A percentile compares a stretch with the other conserved stretches of the same genome.
These are phyloP conservation scores for Colletotrichum limetticola DNA, from an alignment of 2,329 filamentous ascomycete species.

Conservation along the genomic window DNA sequence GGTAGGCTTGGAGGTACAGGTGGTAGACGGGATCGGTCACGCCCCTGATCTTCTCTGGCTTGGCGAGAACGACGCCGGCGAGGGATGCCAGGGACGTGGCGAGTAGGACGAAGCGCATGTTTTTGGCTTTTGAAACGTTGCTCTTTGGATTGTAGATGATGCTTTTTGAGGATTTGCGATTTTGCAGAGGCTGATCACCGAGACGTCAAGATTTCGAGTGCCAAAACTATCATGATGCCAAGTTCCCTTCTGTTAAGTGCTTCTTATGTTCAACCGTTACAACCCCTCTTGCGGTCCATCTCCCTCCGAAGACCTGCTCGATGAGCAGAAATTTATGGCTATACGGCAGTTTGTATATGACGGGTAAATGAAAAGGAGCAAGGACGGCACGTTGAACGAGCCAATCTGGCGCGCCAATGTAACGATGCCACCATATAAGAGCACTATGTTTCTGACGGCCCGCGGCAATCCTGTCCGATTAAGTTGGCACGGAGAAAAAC, in stretches of 20 bases:
- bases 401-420: neutral
- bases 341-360: neutral
- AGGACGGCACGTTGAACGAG: neutral
- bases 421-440: neutral
- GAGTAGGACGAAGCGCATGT: slow-evolving; percentile 32
- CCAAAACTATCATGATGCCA: neutral
- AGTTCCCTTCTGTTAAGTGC: neutral
- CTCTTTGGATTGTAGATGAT: neutral
- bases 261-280: neutral
- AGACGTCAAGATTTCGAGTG: too few relatives aligned
- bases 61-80: slow-evolving; percentile 42
- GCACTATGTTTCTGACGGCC: slow-evolving; percentile 19
- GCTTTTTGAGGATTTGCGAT: neutral
- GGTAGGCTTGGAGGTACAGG: slow-evolving; percentile 60
- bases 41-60: slow-evolving; percentile 60
- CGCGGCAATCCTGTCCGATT: slow-evolving; percentile 1
- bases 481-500: neutral
- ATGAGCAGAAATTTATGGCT: neutral
- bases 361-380: slow-evolving; percentile 14
- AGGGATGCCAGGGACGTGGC: slow-evolving; percentile 15
- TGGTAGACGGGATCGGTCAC: slow-evolving; percentile 63
- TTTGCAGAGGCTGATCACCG: neutral
- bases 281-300: neutral
- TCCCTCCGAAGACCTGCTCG: neutral
- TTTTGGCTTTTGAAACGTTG: neutral